These are phyloP conservation scores for Epichloe festucae DNA, from an alignment of 2,329 filamentous ascomycete species.

Conservation along the genomic window DNA sequence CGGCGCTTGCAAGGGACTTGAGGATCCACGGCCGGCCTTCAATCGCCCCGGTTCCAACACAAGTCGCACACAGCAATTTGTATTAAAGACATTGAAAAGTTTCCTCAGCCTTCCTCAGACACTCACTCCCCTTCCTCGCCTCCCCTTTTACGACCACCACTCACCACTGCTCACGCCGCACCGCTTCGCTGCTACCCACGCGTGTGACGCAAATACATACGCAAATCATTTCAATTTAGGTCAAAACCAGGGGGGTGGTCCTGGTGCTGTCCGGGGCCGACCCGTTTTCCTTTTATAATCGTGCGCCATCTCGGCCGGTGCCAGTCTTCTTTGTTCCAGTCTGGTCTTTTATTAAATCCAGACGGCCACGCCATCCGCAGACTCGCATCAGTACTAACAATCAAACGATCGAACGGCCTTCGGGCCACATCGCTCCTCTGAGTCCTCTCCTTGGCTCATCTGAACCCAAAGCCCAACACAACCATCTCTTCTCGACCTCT, in stretches of 20 bases:
- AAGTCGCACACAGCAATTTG: too few relatives aligned
- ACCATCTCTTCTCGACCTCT: background rate
- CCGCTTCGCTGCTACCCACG: background rate
- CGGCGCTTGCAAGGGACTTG: background rate
- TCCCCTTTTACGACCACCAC: background rate
- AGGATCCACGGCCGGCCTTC: too few relatives aligned
- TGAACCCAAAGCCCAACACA: background rate
- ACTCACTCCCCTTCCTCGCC: background rate
- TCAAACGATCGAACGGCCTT: too few relatives aligned
- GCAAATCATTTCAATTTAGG: background rate
- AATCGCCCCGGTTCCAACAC: too few relatives aligned
- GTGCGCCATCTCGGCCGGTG: slow-evolving; percentile 2
- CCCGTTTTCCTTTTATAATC: slow-evolving; percentile 1
- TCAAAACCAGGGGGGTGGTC: background rate
- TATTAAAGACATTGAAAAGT: too few relatives aligned
- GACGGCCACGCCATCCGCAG: too few relatives aligned
- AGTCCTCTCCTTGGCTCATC: too few relatives aligned
- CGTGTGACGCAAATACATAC: background rate
- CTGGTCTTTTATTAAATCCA: too few relatives aligned
- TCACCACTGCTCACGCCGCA: background rate
- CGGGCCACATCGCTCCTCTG: too few relatives aligned
- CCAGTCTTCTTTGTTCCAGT: background rate
- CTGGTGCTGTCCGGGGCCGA: background rate
- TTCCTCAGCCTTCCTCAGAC: background rate
- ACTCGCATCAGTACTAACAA: too few relatives aligned